Evolutionary conservation across 73 alveolate genomes (phyloP).

Genomic region (Tetrahymena borealis): DNA sequence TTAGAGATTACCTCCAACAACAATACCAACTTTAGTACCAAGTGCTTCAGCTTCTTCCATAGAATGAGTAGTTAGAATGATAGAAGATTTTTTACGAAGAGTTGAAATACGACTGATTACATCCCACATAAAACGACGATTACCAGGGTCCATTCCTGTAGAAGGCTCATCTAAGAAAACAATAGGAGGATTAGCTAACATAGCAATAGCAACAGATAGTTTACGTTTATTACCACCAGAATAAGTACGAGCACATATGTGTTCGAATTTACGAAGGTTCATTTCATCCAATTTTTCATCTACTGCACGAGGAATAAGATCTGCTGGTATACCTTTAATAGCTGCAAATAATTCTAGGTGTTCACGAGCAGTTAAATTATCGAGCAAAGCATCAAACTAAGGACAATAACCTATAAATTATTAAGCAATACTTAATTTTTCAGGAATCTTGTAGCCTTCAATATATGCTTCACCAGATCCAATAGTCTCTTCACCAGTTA

Average conservation of each 20-base stretch:
- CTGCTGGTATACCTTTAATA: constrained; percentile 80
- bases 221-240: constrained; percentile 95
- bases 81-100: constrained; percentile 55
- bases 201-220: constrained; percentile 83
- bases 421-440: constrained; percentile 60
- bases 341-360: constrained; percentile 83
- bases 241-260: constrained; percentile 57
- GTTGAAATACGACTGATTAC: constrained; percentile 59
- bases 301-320: constrained; percentile 58
- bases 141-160: constrained; percentile 82
- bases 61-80: constrained; percentile 93
- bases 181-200: constrained; percentile 62
- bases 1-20: constrained; percentile 81
- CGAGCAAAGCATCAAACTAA: constrained; percentile 87
- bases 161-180: constrained; percentile 85
- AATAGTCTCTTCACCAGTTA: constrained; percentile 79
- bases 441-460: constrained; percentile 62
- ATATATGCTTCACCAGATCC: constrained; percentile 74
- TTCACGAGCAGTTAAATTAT: constrained; percentile 78
- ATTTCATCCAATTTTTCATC: constrained; percentile 72
- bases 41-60: constrained; percentile 97
- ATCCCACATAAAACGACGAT: constrained; percentile 68
- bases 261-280: constrained; percentile 19
- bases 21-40: constrained; percentile 89
- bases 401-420: constrained; percentile 92